Evolutionary conservation across 73 alveolate species (phyloP), one percentile per base, ranked within the genome.

Genomic region (Stentor roeselii): DNA sequence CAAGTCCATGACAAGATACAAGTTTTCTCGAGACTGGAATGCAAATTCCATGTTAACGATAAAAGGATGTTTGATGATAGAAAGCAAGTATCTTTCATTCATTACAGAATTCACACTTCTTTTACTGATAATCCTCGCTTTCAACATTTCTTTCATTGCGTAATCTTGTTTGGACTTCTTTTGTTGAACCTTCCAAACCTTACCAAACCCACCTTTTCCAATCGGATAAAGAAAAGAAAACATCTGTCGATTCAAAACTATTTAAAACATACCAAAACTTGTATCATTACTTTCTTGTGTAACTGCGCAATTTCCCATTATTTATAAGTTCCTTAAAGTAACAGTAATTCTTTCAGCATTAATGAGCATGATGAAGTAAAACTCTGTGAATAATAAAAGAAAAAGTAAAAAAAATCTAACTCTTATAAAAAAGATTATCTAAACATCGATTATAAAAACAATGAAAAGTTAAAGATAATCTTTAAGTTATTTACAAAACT

Each of bases 21-120:
- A 67, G 76, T 91, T 94, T 85, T 96, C 97, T n/a, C 94, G 4
- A 83, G 94, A 98, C 91, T 95, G 95, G 84, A 96, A 96, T 39
- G 98, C 97, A 82, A 89, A 95, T 60, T 93, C 90, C 99, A 96
- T 96, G 85, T 96, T 96, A 40, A 96, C 97, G 74, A 96, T 83
- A 67, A 95, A 84, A 21, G 90, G 89, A 84, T 92, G 96, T 75
- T 91, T 87, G n/a, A 95, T 86, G 78, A 87, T 60, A 38, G 95
- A 85, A 60, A 96, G 83, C 41, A 96, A 60, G 60, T 94, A 91
- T 84, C 97, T 90, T 90, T 95, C 99, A 40, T 84, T 90, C 85
- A 92, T 87, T 3, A 95, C 92, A 38, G 97, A 92, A 34, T 93
- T 75, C 34, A 95, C 94, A 82, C 96, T 90, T 82, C 94, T 95